Evolutionary conservation across 1,139 yeast genomes (phyloP), one percentile per base, ranked within the genome.

Genomic region (Ogataea hybrid): DNA sequence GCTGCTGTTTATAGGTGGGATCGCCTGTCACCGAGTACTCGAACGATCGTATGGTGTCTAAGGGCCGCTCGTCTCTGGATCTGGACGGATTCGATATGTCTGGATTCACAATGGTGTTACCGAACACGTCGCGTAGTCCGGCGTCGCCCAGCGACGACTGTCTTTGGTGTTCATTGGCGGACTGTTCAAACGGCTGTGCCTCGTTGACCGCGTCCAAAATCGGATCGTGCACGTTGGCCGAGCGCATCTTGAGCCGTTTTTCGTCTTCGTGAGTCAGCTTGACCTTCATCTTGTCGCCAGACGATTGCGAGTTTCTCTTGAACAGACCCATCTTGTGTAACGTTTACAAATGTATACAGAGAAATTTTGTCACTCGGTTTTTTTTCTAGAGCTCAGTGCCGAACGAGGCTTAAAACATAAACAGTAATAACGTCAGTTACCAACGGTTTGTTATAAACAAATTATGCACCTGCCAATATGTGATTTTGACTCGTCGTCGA

Each of bases 1-100:
- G 73, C 57, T 86, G 89, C 46, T 86, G 92, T 42, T 82, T 76
- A 68, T 84, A 83, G 21, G 76, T 64, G 42, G 74, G 69, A 62
- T 90, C 96, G 34, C 97, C 97, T 4, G 96, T 84, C 50, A 92
- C 87, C 25, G 96, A 82, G 61, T 84, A 92, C 68, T 92, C 97
- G 65, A 92, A 92, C 5, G 86, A 77, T 51, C 97, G 72, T 56
- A 92, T 89, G 2, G 98, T 92, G 64, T 94, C 98, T 58, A 92
- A 68, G 4, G 98, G 98, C 54, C 98, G 79, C 68, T 92, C 98
- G 63, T 89, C 89, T 61, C 97, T 77, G 15, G 85, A 67, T 58
- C 98, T 77, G 11, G 97, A 83, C 16, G 98, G 98, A 61, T 92
- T 92, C 21, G 95, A 86, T 55, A 83, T 73, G 62, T 92, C 98